Percentiles rank a stretch among this genome's conserved stretches.
Conservation (phyloP, 331 rosid genomes). For the Quercus phellos region DNA sequence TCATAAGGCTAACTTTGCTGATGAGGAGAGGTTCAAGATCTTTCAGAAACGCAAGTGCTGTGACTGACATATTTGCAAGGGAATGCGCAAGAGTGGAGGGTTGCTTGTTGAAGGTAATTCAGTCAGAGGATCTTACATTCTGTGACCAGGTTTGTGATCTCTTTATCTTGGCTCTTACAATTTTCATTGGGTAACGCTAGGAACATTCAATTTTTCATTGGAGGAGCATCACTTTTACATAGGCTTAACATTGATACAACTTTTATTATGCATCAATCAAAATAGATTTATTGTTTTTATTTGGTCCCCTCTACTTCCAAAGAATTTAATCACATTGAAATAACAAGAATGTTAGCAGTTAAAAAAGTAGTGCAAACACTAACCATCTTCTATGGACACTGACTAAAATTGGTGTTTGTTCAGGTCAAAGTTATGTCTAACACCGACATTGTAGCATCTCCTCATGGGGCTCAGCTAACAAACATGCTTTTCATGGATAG, state of each 20-base stretch:
- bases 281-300: neutral
- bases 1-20: constrained; percentile 23
- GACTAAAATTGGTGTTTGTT: neutral
- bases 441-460: constrained; percentile 30
- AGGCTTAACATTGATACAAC: too few relatives aligned
- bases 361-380: too few relatives aligned
- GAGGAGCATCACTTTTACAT: too few relatives aligned
- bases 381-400: neutral
- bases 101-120: constrained; percentile 21
- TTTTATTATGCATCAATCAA: too few relatives aligned
- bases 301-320: neutral
- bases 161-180: neutral
- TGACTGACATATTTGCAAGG: constrained; percentile 15
- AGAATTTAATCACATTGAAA: too few relatives aligned
- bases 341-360: too few relatives aligned
- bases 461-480: constrained; percentile 33
- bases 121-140: constrained; percentile 23
- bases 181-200: too few relatives aligned
- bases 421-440: constrained; percentile 27
- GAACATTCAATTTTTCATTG: too few relatives aligned
- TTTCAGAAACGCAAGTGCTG: constrained; percentile 24
- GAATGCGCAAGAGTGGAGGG: constrained; percentile 15
- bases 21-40: constrained; percentile 32
- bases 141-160: constrained; percentile 27
- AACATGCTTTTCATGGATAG: constrained; percentile 33